These are phyloP conservation scores for Asparagopsis taxiformis DNA, from an alignment of 31 red algal species.

Conservation along the genomic window DNA sequence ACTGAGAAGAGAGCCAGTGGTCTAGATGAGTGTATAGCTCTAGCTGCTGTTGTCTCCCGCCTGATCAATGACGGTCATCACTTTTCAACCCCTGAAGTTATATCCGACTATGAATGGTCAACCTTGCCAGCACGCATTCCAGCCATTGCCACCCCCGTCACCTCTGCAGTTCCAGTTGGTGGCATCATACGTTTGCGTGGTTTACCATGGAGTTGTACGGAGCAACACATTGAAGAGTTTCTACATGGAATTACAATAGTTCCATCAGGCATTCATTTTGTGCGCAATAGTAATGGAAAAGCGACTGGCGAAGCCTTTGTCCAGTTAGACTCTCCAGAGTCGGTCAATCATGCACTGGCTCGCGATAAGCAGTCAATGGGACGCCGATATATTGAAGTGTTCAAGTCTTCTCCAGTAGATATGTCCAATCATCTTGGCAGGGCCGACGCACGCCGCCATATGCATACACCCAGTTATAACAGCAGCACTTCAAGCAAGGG, in stretches of 20 bases:
- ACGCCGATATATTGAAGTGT: conserved; percentile 92
- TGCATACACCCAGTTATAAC: conserved; percentile 11
- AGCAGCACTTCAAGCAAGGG: conserved; percentile 18
- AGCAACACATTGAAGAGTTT: conserved; percentile 73
- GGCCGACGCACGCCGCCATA: conserved; percentile 39
- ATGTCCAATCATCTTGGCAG: conserved; percentile 80
- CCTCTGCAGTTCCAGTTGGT: conserved; percentile 79
- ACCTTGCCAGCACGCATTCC: conserved; percentile 32
- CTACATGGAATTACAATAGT: conserved; percentile 48
- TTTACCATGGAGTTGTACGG: conserved; percentile 82
- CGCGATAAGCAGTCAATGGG: conserved; percentile 75
- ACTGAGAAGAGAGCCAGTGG: conserved; percentile 29
- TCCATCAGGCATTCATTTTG: conserved; percentile 77
- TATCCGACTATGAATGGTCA: conserved; percentile 60
- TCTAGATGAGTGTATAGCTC: conserved; percentile 47
- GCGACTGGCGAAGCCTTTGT: conserved; percentile 94
- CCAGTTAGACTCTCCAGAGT: conserved; percentile 53
- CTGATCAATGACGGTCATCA: conserved; percentile 53
- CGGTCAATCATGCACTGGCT: conserved; percentile 34
- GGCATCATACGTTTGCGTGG: conserved; percentile 85
- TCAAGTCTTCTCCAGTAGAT: conserved; percentile 80
- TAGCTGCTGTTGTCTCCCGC: conserved; percentile 50
- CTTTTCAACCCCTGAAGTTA: conserved; percentile 51
- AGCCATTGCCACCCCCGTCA: conserved; percentile 67
- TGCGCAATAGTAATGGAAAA: conserved; percentile 75